Base-by-base conservation (phyloP, 345 rosid species). In the Mallotus nudiflorus region DNA sequence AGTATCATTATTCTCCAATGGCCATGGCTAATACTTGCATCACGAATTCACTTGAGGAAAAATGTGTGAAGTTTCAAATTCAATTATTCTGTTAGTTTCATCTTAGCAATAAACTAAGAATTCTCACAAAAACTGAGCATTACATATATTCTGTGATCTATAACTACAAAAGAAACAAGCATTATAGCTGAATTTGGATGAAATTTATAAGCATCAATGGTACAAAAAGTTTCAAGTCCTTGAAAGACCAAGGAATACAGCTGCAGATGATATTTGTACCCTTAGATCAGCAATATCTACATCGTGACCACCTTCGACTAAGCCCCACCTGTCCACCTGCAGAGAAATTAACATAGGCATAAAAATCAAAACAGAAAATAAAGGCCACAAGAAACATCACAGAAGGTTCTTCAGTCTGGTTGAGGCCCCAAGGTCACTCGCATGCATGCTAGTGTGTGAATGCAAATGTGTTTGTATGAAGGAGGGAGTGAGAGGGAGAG, bases 221-320 rank as follows among this genome's bases (percentile, higher is more conserved):
- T 48, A 24, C 20, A 27, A 52, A 40, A 22, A 49, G 35, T 33
- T n/a, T 78, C 66, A 73, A 55, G 28, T 28, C 72, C 90, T 86
- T 5, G 92, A 89, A 60, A 95, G 89, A 69, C 86, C 96, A 53
- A 90, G 92, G 86, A 95, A 95, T 55, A 92, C 97, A 15, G 83
- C 79, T 14, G 97, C 92, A 40, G 99, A 82, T 44, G 99, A 77
- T 60, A 95, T 85, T 76, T 89, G 97, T 60, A 91, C 98, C 89
- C 75, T 89, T 8, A 95, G 88, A 87, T 92, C 99, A 39, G 99
- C 98, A 59, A 92, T 80, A 79, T 95, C 98, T 59, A 95, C 62
- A 71, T 95, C 99, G 24, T 90, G 98, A 31, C 98, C 98, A 2
- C 98, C 99, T 85, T 92, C 98, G 16, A 92, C 99, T 55, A 95